Percentiles rank a stretch among this genome's conserved stretches.
Evolutionary conservation across 2,329 filamentous ascomycete genomes (phyloP).

Genomic region (Xylaria polymorpha): DNA sequence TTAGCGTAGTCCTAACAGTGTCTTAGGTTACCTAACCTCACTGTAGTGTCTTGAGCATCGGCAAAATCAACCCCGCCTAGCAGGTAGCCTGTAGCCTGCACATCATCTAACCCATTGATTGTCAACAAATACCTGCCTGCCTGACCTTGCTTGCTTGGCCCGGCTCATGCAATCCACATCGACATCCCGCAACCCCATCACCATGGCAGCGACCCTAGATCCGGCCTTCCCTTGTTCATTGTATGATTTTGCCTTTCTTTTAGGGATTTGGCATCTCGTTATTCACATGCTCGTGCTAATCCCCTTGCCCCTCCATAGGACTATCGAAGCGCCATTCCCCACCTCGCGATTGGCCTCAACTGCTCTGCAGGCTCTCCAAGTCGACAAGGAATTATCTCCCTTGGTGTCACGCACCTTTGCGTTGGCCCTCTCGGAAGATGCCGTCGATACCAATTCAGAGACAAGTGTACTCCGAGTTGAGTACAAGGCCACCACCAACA

Average conservation of each 20-base stretch:
- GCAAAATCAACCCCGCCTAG: conserved; percentile 10
- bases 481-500: conserved; percentile 90
- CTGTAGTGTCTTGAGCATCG: too few relatives aligned
- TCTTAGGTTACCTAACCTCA: too few relatives aligned
- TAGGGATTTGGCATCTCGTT: conserved; percentile 19
- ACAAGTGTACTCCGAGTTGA: conserved; percentile 72
- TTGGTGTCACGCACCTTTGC: conserved; percentile 80
- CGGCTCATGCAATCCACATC: neutral
- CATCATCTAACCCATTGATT: neutral
- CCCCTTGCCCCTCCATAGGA: conserved; percentile 60
- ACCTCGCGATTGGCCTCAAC: conserved; percentile 79
- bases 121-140: neutral
- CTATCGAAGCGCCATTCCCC: conserved; percentile 83
- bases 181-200: conserved; percentile 27
- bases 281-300: conserved; percentile 38
- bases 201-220: conserved; percentile 57
- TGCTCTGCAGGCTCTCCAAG: conserved; percentile 79
- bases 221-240: conserved; percentile 71
- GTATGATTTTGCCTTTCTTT: conserved; percentile 57
- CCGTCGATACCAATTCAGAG: conserved; percentile 44
- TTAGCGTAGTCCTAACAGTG: neutral
- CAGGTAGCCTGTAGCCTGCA: neutral
- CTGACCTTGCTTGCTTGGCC: neutral
- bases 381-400: conserved; percentile 90
- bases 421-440: conserved; percentile 55